Base-by-base conservation (phyloP, 2,329 filamentous ascomycete genomes). In the Juglanconis juglandina region DNA sequence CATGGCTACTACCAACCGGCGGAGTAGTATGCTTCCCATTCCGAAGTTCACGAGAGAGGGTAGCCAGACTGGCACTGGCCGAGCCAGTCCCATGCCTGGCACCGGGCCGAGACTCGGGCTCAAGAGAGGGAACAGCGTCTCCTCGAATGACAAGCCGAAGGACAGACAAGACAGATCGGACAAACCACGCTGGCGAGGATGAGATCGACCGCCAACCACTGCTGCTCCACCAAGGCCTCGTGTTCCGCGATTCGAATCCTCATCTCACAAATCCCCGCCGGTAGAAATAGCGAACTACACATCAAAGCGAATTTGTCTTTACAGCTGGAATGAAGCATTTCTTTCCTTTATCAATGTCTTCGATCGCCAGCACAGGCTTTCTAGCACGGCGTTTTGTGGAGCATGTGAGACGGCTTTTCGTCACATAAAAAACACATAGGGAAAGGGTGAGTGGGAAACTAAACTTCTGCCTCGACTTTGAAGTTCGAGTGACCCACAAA, bases 11-110 rank as follows among this genome's bases (percentile, higher is more conserved):
- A 77, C 73, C 49, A 53, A 51, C 59, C 75, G 84, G 62, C 79
- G 85, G 35, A 76, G 72, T 4, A 86, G 84, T 66, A 67, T 87
- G 60, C 72, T 87, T 30, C 83, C 85, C 17, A 75, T 81, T 58
- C 76, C 79, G 0, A 78, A 69, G 55, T 44, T 54, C 46, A 51
- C 24, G 6, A 63, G n/a, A 41, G 61, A 63, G 24, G 46, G 44
- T 35, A 63, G 42, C 13, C 54, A 37, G 14, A 17, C 46, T 4
- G 11, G 46, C 4, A 47, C 48, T 10, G 61, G 61, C 8, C 61
- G 61, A 9, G 51, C 60, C 32, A 63, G 58, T 48, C 61, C 61
- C 11, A 39, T 60, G 53, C 61, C 61, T n/a, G 32, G 49, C 13
- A 6, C 46, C 9, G 47, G 53, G 13, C 32, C 55, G 17, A 58